Evolutionary conservation across 148 eudicot species (phyloP).

Genomic region (Chenopodium berlandieri): DNA sequence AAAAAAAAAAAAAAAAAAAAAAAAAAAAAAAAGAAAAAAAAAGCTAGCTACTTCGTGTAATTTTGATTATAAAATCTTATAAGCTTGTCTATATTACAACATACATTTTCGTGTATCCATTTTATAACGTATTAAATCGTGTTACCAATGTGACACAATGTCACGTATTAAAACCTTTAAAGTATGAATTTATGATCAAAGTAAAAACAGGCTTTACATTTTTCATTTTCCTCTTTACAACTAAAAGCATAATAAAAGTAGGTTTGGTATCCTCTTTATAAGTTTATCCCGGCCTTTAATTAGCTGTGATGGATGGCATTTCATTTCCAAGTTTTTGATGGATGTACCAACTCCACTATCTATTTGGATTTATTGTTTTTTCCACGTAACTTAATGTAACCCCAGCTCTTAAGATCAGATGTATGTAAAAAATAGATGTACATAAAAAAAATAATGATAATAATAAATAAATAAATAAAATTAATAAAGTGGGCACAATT

Average conservation of each 20-base stretch:
- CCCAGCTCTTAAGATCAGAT: not conserved
- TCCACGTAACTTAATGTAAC: conserved; percentile 15
- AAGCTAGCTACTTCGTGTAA: no score
- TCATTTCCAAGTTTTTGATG: not conserved
- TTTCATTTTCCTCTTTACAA: not conserved
- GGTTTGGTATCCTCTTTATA: not conserved
- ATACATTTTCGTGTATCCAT: no score
- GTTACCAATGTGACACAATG: no score
- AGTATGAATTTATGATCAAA: no score
- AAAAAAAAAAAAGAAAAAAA: no score
- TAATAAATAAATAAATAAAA: no score
- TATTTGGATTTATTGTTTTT: conserved; percentile 23
- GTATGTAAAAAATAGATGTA: not conserved
- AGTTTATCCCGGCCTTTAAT: not conserved
- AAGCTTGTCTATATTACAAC: no score
- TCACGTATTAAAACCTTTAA: not conserved
- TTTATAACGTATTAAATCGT: no score
- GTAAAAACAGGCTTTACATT: not conserved
- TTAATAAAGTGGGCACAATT: not conserved
- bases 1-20: no score
- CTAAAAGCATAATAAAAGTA: conserved; percentile 4
- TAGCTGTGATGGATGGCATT: conserved; percentile 12
- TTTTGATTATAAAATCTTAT: no score
- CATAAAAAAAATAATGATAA: no score
- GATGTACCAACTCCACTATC: conserved; percentile 32